Evolutionary conservation across 257 asterid genomes (phyloP), one percentile per base, ranked within the genome.

Genomic region (Solanum rostratum): DNA sequence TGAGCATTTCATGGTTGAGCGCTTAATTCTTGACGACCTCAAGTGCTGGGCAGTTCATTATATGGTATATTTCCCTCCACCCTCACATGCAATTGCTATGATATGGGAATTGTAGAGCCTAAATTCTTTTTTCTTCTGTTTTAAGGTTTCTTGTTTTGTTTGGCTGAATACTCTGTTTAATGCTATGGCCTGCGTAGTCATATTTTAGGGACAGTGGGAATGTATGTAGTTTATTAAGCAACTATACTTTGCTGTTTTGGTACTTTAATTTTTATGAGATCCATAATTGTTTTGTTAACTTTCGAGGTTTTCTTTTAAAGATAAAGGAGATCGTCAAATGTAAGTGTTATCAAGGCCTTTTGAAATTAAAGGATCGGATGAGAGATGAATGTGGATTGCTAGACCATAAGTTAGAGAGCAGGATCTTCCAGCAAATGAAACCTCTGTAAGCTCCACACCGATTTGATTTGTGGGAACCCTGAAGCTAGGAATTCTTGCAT

Each of bases 1-100:
- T 70, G 99, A 96, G 83, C 99, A 96, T 91, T 92, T 84, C 88
- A 96, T 96, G 99, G 99, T 92, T 89, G 98, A 96, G 86, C 91
- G 98, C 79, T 85, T 96, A 86, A 92, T 96, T 88, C 88, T 96
- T 52, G 98, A 96, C 84, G 99, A 96, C 90, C 97, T 96, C 59
- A 84, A 92, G 85, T 92, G 92, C 89, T 96, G 99, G 99, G 92
- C 92, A 53, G 88, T 89, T 85, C 89, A 90, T 87, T 94, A 93
- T 88, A 96, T 94, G 99, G 99, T 96, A 81, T 78, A 11, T 53
- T 76, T 15, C 62, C 62, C 5, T 49, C 18, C 62, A 76, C 82
- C 27, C 62, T 27, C 18, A 0, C 5, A 76, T 0, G 24, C 63
- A 76, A 24, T 29, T 50, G 27, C 82, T 76, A 15, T 19, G 62